These are phyloP conservation scores for Phoma sp. DNA, from an alignment of 2,329 filamentous ascomycete species.

Conservation along the genomic window DNA sequence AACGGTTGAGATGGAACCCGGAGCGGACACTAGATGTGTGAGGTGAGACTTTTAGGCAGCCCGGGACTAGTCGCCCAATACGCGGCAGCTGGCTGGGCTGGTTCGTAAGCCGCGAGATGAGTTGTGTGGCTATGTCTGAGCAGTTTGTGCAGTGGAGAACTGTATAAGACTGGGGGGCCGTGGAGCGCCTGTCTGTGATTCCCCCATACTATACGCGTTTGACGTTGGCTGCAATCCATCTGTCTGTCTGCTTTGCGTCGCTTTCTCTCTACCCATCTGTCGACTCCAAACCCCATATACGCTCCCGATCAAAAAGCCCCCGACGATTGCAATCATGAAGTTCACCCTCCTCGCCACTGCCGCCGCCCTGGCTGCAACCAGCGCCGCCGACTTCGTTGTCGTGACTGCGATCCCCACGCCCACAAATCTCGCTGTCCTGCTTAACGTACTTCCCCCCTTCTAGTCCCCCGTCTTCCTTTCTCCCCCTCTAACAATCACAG, in stretches of 20 bases:
- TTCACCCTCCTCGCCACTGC: slow-evolving; percentile 24
- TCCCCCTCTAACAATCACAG: background rate
- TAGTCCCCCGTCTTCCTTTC: background rate
- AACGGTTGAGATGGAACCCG: too few relatives aligned
- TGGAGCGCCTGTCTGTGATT: background rate
- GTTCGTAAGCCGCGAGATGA: slow-evolving; percentile 9
- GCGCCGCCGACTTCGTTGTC: slow-evolving; percentile 30
- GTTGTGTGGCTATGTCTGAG: slow-evolving; percentile 13
- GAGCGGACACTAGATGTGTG: too few relatives aligned
- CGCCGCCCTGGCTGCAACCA: slow-evolving; percentile 24
- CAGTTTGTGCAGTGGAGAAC: slow-evolving; percentile 2
- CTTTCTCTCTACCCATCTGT: background rate
- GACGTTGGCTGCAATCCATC: background rate
- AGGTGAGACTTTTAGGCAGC: too few relatives aligned
- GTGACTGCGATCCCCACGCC: slow-evolving; percentile 22
- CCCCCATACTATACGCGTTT: background rate
- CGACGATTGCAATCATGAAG: slow-evolving; percentile 22
- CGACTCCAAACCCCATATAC: background rate
- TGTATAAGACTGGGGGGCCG: slow-evolving; percentile 11
- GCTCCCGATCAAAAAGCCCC: background rate
- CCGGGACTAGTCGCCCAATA: too few relatives aligned
- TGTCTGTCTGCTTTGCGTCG: background rate
- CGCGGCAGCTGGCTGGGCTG: too few relatives aligned
- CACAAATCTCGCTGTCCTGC: slow-evolving; percentile 23
- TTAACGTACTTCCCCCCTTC: slow-evolving; percentile 17